Conservation (phyloP, 164 flowering plant genomes). For the Nymphaea thermarum region DNA sequence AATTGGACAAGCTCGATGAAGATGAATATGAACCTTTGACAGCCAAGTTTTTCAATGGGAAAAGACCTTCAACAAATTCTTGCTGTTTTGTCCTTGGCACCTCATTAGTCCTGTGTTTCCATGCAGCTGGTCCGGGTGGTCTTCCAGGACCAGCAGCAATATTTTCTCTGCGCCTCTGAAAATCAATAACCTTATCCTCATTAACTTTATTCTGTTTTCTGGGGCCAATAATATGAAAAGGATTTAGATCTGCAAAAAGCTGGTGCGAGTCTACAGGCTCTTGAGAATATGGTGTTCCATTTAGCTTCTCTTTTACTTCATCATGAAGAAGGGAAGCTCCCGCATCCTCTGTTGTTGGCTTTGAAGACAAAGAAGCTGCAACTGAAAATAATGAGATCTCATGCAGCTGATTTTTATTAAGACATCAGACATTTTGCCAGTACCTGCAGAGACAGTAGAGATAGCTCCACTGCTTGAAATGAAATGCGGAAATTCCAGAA, state of each 20-base stretch:
- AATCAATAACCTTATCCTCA: conserved; percentile 40
- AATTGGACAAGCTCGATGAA: conserved; percentile 10
- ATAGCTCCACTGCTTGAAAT: conserved; percentile 19
- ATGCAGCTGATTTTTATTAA: conserved; percentile 21
- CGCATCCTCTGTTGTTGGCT: conserved; percentile 31
- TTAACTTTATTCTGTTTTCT: conserved; percentile 37
- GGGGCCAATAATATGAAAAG: conserved; percentile 54
- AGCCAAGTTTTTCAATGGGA: conserved; percentile 34
- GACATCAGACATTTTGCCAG: conserved; percentile 25
- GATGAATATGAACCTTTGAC: conserved; percentile 25
- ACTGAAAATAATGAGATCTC: conserved; percentile 1
- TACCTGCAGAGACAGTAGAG: conserved; percentile 15
- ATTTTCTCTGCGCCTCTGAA: conserved; percentile 38
- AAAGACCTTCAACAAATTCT: conserved; percentile 42
- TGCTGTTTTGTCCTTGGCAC: conserved; percentile 57
- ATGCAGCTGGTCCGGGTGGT: conserved; percentile 63
- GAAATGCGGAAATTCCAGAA: conserved; percentile 19
- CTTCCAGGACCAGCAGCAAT: conserved; percentile 31
- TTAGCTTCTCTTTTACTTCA: conserved; percentile 45
- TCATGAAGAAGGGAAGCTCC: conserved; percentile 32
- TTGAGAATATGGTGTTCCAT: conserved; percentile 47
- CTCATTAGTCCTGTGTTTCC: conserved; percentile 79
- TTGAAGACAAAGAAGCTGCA: conserved; percentile 25
- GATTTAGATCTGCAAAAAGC: conserved; percentile 94
- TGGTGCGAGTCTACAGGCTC: conserved; percentile 46